Conservation (phyloP, 2,329 filamentous ascomycete species). For the Didymella pomorum region DNA sequence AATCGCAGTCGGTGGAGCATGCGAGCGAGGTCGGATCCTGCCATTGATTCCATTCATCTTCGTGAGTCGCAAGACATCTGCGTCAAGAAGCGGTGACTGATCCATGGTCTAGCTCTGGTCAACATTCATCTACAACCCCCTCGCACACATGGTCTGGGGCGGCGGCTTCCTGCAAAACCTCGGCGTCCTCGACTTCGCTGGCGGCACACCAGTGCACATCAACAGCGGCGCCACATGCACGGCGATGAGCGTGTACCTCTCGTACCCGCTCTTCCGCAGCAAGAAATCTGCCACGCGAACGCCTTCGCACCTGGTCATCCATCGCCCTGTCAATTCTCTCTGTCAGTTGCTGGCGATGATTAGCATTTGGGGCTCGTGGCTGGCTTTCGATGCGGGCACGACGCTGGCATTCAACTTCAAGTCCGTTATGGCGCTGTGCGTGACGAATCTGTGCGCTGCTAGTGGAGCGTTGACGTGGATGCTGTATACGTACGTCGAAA, state of each 20-base stretch:
- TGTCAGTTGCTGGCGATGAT: constrained; percentile 59
- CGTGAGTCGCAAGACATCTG: no score
- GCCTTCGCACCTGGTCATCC: constrained; percentile 57
- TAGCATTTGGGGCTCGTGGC: constrained; percentile 62
- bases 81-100: no score
- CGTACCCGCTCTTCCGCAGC: constrained; percentile 59
- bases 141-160: constrained; percentile 61
- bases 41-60: constrained; percentile 60
- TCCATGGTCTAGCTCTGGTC: constrained; percentile 53
- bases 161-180: constrained; percentile 55
- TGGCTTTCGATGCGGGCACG: constrained; percentile 61
- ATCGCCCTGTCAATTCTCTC: constrained; percentile 59
- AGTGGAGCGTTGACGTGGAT: constrained; percentile 59
- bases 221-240: constrained; percentile 54
- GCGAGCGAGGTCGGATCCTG: constrained; percentile 57
- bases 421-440: constrained; percentile 59
- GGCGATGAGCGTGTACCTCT: constrained; percentile 59
- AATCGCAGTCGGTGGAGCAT: constrained; percentile 60
- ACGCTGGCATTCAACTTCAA: constrained; percentile 60
- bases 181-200: constrained; percentile 58
- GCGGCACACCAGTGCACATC: constrained; percentile 52
- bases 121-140: constrained; percentile 58
- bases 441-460: constrained; percentile 60
- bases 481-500: constrained; percentile 55
- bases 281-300: constrained; percentile 55